Base-by-base conservation (phyloP, 2,329 filamentous ascomycete species). In the Fusarium sp. region DNA sequence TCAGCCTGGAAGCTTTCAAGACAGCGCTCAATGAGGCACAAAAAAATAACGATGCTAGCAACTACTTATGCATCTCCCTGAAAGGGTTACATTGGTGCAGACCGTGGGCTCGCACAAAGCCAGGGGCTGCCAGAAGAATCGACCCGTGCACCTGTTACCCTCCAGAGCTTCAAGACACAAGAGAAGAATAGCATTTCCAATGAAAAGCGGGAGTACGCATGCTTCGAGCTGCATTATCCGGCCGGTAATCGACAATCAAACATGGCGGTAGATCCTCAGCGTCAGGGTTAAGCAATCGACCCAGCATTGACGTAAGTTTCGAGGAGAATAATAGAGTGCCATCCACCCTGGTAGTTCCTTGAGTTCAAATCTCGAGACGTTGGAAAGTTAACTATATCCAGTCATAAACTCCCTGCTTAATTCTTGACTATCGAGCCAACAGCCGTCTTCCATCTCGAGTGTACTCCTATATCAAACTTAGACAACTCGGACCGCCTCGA, bases 41-140 rank as follows among this genome's bases (percentile, higher is more conserved):
- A 11, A 4, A 2, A 3, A 28, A 15, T 2, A 10, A 20, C 3
- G 1, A 26, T 10, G 1, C 3, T 22, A 6, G 5, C 1, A 14
- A 12, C 3, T 6, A 15, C 2, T 14, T 30, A 12, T 16, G 4
- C 2, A 5, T 18, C 15, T 22, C 7, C 20, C 9, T 12, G 20
- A 4, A n/a, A 28, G 20, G 5, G 10, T 28, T 10, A 9, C 4
- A 20, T 38, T 38, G 24, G 20, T 28, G 5, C 24, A 14, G 38
- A 38, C 12, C 33, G 6, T 10, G 47, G 11, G 14, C 24, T 54
- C 33, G 14, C n/a, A 38, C 20, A 53, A 6, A 38, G 11, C 24
- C 18, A 15, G 14, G 2, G 2, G 7, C 24, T n/a, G 14, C 8
- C 7, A n/a, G 20, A 54, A 54, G 24, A 28, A n/a, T 28, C 14